phyloP scores from a whole-genome alignment of 371 early-diverging fungal genomes.

The Apophysomyces elegans region DNA sequence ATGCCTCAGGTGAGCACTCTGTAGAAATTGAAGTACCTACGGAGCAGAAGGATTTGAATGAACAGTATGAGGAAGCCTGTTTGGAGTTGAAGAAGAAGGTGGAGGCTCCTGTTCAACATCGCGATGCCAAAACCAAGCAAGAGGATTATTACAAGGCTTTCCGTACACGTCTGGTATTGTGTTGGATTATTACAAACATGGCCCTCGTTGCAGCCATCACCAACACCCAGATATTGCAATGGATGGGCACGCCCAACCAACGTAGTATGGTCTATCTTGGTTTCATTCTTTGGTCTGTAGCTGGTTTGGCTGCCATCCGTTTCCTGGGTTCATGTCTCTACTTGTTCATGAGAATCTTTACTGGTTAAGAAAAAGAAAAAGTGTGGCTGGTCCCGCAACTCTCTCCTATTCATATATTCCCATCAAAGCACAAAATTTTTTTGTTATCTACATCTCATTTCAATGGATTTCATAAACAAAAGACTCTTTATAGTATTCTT shows the following conservation, averaged over 20 bases:
- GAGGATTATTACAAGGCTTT: slow-evolving; percentile 91
- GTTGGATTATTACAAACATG: slow-evolving; percentile 87
- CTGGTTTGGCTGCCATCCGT: slow-evolving; percentile 75
- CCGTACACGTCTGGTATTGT: slow-evolving; percentile 83
- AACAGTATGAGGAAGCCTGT: slow-evolving; percentile 74
- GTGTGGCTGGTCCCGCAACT: slow-evolving; percentile 2
- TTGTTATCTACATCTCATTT: too few relatives aligned
- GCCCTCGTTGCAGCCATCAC: slow-evolving; percentile 68
- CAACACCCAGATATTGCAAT: slow-evolving; percentile 42
- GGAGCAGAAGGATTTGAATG: slow-evolving; percentile 80
- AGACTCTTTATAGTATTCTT: too few relatives aligned
- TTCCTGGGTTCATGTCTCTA: slow-evolving; percentile 82
- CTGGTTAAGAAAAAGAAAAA: slow-evolving; percentile 30
- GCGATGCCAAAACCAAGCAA: slow-evolving; percentile 81
- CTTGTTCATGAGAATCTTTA: slow-evolving; percentile 63
- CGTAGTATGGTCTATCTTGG: slow-evolving; percentile 65
- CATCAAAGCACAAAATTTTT: too few relatives aligned
- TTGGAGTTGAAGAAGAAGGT: slow-evolving; percentile 53
- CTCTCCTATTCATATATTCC: too few relatives aligned
- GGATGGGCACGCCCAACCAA: slow-evolving; percentile 37
- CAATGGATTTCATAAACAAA: too few relatives aligned
- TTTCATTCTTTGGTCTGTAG: slow-evolving; percentile 90
- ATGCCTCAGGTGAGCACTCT: slow-evolving; percentile 38
- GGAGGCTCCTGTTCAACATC: slow-evolving; percentile 57
- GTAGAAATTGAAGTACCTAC: slow-evolving; percentile 72